Conservation (phyloP, 805 yeast species). For the Saccharomycopsis guyanensis region DNA sequence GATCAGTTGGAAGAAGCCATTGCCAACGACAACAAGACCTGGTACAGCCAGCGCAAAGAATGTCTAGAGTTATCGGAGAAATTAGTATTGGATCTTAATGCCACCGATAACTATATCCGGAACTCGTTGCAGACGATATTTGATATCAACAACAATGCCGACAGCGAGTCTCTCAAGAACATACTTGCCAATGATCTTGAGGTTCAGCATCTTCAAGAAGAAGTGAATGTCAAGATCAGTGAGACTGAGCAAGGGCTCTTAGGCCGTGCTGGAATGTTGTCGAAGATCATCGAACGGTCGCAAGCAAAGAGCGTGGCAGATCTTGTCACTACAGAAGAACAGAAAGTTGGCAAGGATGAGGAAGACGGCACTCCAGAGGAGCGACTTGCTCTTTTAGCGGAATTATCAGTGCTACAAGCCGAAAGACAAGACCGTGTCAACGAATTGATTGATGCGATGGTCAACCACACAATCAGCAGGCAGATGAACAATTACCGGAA, state of each 20-base stretch:
- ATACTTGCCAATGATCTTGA: conserved; percentile 4
- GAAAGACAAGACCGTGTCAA: conserved; percentile 38
- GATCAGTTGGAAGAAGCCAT: conserved; percentile 1
- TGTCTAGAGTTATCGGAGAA: background rate
- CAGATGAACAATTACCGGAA: conserved; percentile 76
- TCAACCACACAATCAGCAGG: conserved; percentile 36
- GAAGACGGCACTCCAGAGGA: conserved; percentile 23
- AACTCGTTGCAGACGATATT: conserved; percentile 21
- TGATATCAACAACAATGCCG: conserved; percentile 26
- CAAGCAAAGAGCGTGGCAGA: conserved; percentile 32
- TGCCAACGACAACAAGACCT: background rate
- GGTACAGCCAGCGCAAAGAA: conserved; percentile 1
- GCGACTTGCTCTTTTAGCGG: conserved; percentile 28
- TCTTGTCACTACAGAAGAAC: conserved; percentile 26
- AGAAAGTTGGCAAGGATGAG: conserved; percentile 19
- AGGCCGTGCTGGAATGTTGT: conserved; percentile 10
- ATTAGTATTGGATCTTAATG: background rate
- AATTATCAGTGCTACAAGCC: conserved; percentile 46
- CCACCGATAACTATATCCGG: conserved; percentile 3
- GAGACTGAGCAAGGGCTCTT: conserved; percentile 21
- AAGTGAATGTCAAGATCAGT: conserved; percentile 22
- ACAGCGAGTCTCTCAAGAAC: conserved; percentile 25
- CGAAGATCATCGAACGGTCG: conserved; percentile 24
- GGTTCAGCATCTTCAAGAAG: conserved; percentile 18
- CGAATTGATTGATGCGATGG: conserved; percentile 44